Evolutionary conservation across 139 green algal species (phyloP), one percentile per base, ranked within the genome.

Genomic region (Pycnococcus provasolii): DNA sequence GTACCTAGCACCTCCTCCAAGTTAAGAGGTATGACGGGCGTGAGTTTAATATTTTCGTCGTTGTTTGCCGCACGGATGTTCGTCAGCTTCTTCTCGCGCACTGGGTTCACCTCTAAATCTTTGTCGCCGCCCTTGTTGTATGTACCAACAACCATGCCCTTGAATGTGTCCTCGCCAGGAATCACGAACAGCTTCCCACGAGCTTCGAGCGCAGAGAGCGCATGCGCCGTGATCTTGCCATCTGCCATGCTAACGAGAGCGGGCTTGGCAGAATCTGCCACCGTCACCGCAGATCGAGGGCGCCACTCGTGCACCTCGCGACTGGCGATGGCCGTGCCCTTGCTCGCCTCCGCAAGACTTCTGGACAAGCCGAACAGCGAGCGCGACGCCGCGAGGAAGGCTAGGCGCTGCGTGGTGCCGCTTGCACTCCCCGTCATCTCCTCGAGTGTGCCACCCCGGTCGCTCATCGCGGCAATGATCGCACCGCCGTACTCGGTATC

Each of bases 1-100:
- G 93, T 95, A 63, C 87, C 88, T 15, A 95, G 93, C 13, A 83
- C 87, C 40, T 93, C 86, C 68, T 95, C 88, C 41, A 95, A 75
- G 0, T 68, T 86, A 58, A 95, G 79, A 4, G 71, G 3, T 0
- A 79, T 71, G 0, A 85, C 80, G 4, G 88, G 85, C 26, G 69
- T 53, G 46, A 95, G 76, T 42, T 58, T 61, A 26, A 92, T 66
- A 62, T 84, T 87, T 45, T 95, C 88, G 5, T 95, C 88, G 1
- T 75, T 76, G 8, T 66, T 59, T 11, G 80, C 72, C n/a, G 67
- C 78, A 8, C 89, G 78, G 43, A 96, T 79, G 62, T 96, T 96
- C 43, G 76, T 89, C 11, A 91, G 79, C 73, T 91, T 83, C 85
- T 96, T 96, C 63, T 86, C 87, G 0, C 81, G 77, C 3, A 83